These are phyloP conservation scores for Pholiota adiposa DNA, from an alignment of 1,284 basidiomycete species.

Conservation along the genomic window DNA sequence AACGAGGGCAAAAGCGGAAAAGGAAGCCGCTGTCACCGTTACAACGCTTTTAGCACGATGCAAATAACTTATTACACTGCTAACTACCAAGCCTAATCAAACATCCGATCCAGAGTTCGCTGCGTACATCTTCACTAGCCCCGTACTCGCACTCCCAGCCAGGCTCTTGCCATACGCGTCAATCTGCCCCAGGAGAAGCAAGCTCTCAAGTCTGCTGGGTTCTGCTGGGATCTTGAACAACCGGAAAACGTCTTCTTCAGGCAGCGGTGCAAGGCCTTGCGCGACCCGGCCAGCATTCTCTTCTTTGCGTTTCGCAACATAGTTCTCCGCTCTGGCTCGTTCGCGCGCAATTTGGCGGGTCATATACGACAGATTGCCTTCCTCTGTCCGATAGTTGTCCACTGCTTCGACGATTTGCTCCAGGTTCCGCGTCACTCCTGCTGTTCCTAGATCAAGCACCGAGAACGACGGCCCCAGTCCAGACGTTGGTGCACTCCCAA, in stretches of 20 bases:
- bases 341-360: conserved; percentile 92
- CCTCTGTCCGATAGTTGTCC: conserved; percentile 87
- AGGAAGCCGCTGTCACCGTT: neutral
- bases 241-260: conserved; percentile 83
- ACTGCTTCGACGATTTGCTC: conserved; percentile 86
- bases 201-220: conserved; percentile 89
- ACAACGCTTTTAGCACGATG: conserved; percentile 12
- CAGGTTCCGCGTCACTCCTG: conserved; percentile 68
- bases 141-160: conserved; percentile 70
- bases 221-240: conserved; percentile 90
- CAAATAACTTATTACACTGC: conserved; percentile 16
- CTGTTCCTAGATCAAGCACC: conserved; percentile 63
- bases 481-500: conserved; percentile 35
- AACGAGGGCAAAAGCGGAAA: conserved; percentile 12
- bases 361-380: conserved; percentile 93
- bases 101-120: conserved; percentile 46
- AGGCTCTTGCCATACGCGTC: conserved; percentile 84
- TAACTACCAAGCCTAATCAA: conserved; percentile 21
- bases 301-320: conserved; percentile 84
- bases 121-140: conserved; percentile 78
- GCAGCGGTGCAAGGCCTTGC: conserved; percentile 86
- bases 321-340: conserved; percentile 80
- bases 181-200: conserved; percentile 86
- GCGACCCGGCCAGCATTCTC: conserved; percentile 86
- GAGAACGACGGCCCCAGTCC: conserved; percentile 60